These are phyloP conservation scores for Kluyveromyces marxianus DNA, from an alignment of 1,139 yeast genomes.

Conservation along the genomic window DNA sequence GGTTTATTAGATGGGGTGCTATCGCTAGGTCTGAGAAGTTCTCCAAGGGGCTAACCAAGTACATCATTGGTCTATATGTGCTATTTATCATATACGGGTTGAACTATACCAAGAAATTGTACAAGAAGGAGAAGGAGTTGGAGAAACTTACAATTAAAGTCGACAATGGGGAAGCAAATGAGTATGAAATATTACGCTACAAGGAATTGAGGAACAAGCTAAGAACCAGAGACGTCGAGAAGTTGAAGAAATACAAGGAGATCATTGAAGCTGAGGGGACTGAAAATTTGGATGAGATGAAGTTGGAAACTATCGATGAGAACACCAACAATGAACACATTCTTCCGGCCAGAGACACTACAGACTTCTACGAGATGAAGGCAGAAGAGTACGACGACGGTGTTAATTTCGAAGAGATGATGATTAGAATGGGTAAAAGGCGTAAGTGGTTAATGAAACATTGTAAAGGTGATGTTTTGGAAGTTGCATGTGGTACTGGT, in stretches of 20 bases:
- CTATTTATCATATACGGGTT: slow-evolving; percentile 53
- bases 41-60: slow-evolving; percentile 42
- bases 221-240: slow-evolving; percentile 50
- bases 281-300: slow-evolving; percentile 32
- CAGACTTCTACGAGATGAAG: slow-evolving; percentile 68
- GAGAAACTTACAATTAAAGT: slow-evolving; percentile 38
- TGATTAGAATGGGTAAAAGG: slow-evolving; percentile 73
- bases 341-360: slow-evolving; percentile 71
- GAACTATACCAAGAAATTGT: slow-evolving; percentile 60
- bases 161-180: slow-evolving; percentile 35
- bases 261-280: slow-evolving; percentile 18
- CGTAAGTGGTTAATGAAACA: slow-evolving; percentile 80
- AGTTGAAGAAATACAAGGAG: slow-evolving; percentile 46
- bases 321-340: slow-evolving; percentile 40
- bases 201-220: slow-evolving; percentile 41
- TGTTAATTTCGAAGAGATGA: slow-evolving; percentile 79
- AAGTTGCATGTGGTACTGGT: slow-evolving; percentile 95
- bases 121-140: slow-evolving; percentile 57
- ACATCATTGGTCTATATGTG: slow-evolving; percentile 51
- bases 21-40: slow-evolving; percentile 38
- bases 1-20: slow-evolving; percentile 41
- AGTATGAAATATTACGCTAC: slow-evolving; percentile 56
- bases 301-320: slow-evolving; percentile 48
- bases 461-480: slow-evolving; percentile 79
- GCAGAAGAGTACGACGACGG: slow-evolving; percentile 79